Evolutionary conservation across 2,329 filamentous ascomycete species (phyloP).

Genomic region (Westerdykella aurantiaca): DNA sequence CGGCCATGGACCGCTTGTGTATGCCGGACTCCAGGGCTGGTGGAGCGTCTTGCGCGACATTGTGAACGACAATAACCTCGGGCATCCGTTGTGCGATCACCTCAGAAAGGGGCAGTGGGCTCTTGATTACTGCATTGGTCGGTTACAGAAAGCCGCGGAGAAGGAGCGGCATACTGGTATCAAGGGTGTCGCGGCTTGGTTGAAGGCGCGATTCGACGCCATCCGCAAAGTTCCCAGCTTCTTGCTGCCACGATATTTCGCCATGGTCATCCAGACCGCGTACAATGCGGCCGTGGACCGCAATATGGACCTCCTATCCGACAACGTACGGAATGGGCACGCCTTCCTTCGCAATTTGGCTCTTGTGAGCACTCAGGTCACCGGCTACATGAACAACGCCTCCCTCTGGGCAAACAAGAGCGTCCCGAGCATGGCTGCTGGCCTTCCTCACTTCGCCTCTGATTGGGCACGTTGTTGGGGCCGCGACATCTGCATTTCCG

Average conservation of each 20-base stretch:
- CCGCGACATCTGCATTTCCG: conserved; percentile 91
- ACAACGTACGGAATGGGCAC: conserved; percentile 72
- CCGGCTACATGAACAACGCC: conserved; percentile 80
- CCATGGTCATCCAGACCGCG: conserved; percentile 77
- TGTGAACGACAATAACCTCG: conserved; percentile 82
- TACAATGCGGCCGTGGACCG: conserved; percentile 79
- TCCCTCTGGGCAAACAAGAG: conserved; percentile 81
- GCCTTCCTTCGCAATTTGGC: conserved; percentile 83
- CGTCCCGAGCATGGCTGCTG: conserved; percentile 84
- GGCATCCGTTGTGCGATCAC: conserved; percentile 89
- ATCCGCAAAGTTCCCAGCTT: conserved; percentile 83
- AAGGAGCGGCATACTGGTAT: conserved; percentile 59
- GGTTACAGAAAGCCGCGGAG: conserved; percentile 67
- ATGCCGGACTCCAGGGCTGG: conserved; percentile 97
- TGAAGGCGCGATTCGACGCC: conserved; percentile 77
- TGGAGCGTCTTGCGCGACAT: conserved; percentile 86
- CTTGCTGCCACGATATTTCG: conserved; percentile 88
- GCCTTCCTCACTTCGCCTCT: conserved; percentile 86
- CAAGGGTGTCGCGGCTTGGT: conserved; percentile 64
- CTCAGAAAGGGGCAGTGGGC: conserved; percentile 89
- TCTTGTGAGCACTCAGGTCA: conserved; percentile 88
- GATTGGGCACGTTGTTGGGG: conserved; percentile 98
- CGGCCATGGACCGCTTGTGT: conserved; percentile 75
- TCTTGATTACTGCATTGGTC: conserved; percentile 75
- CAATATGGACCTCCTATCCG: conserved; percentile 70